Conservation (phyloP, 345 rosid species). For the Clausena lansium region DNA sequence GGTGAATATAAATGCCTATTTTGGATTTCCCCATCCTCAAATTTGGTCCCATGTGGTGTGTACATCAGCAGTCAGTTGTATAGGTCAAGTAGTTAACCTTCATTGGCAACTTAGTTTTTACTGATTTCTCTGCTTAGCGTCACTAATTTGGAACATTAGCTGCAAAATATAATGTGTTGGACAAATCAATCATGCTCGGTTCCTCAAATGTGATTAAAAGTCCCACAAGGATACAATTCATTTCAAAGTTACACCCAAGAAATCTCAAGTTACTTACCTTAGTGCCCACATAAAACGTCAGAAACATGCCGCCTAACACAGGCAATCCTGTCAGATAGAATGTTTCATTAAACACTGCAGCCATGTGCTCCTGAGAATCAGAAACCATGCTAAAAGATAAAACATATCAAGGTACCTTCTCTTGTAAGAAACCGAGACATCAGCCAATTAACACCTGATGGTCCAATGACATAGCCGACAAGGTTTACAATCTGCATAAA, state of each 20-base stretch:
- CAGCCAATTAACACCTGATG: slow-evolving; percentile 75
- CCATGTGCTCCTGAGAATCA: background rate
- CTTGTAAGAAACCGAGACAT: slow-evolving; percentile 54
- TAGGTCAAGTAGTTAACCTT: background rate
- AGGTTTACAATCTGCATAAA: slow-evolving; percentile 81
- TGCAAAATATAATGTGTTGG: slow-evolving; percentile 24
- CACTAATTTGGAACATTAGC: slow-evolving; percentile 72
- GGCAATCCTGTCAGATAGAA: slow-evolving; percentile 53
- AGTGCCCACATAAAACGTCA: slow-evolving; percentile 71
- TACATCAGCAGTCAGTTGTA: background rate
- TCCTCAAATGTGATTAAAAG: background rate
- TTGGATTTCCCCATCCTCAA: background rate
- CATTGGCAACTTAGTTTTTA: slow-evolving; percentile 9
- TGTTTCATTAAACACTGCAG: background rate
- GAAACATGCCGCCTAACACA: slow-evolving; percentile 55
- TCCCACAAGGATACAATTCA: background rate
- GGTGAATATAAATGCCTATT: background rate
- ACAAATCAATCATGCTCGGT: background rate
- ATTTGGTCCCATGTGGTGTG: background rate
- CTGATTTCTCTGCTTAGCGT: slow-evolving; percentile 37
- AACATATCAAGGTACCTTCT: slow-evolving; percentile 50
- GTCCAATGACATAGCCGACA: slow-evolving; percentile 89
- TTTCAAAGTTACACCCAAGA: background rate
- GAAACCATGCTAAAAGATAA: background rate
- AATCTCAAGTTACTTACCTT: slow-evolving; percentile 47